These are phyloP conservation scores for Vitis riparia DNA, from an alignment of 164 flowering plant genomes.

Conservation along the genomic window DNA sequence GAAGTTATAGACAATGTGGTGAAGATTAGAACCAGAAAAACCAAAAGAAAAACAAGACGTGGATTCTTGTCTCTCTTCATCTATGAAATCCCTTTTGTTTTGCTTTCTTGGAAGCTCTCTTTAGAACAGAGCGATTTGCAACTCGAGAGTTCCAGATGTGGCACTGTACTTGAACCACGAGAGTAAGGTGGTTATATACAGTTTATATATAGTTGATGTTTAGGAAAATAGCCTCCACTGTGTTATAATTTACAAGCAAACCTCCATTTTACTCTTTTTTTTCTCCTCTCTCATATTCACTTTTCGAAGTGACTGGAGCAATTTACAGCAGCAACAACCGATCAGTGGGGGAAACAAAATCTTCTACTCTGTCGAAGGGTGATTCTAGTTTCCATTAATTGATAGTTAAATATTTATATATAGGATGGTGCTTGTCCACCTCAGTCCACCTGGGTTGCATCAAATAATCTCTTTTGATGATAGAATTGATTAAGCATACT, in stretches of 20 bases:
- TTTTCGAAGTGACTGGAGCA: not conserved
- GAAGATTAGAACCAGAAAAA: conserved; percentile 19
- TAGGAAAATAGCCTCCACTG: conserved; percentile 14
- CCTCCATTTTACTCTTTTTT: not conserved
- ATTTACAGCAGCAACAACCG: not conserved
- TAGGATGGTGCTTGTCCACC: too few species aligned
- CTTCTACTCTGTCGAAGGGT: too few species aligned
- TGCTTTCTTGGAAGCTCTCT: conserved; percentile 3
- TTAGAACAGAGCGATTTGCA: not conserved
- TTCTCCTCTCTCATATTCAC: not conserved
- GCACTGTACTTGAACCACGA: conserved; percentile 17
- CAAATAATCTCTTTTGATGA: too few species aligned
- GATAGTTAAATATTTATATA: too few species aligned
- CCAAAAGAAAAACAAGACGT: conserved; percentile 18
- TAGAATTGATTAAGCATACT: too few species aligned
- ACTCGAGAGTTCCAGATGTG: conserved; percentile 5
- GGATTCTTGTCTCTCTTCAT: conserved; percentile 35
- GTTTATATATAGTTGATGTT: conserved; percentile 28
- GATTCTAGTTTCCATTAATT: too few species aligned
- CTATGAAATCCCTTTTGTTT: not conserved
- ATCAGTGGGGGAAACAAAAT: not conserved
- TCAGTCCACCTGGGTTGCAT: too few species aligned
- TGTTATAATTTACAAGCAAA: conserved; percentile 15
- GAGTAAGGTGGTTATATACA: conserved; percentile 23
- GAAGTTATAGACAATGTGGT: conserved; percentile 21